Evolutionary conservation across 2,329 filamentous ascomycete genomes (phyloP).

Genomic region (Coniochaeta prunicola): DNA sequence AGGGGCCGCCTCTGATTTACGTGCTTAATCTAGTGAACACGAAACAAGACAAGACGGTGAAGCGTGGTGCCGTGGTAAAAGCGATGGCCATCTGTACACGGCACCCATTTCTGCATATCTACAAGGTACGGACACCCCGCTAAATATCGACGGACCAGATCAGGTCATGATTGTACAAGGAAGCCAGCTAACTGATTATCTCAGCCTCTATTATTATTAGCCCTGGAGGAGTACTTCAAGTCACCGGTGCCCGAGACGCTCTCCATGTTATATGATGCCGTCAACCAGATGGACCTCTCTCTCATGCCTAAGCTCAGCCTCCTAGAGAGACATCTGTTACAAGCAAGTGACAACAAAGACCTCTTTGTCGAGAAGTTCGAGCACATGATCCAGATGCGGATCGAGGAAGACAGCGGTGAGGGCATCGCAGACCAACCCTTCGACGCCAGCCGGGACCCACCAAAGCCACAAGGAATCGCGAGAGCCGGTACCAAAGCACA

Average conservation of each 20-base stretch:
- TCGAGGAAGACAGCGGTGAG: slow-evolving; percentile 54
- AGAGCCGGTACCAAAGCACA: slow-evolving; percentile 57
- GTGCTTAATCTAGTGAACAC: slow-evolving; percentile 97
- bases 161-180: too few relatives aligned
- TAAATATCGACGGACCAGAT: too few relatives aligned
- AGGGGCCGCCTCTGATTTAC: slow-evolving; percentile 90
- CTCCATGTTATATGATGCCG: slow-evolving; percentile 79
- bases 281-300: slow-evolving; percentile 95
- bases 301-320: slow-evolving; percentile 80
- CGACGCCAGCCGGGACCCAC: slow-evolving; percentile 41
- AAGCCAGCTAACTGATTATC: too few relatives aligned
- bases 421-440: slow-evolving; percentile 32
- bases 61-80: slow-evolving; percentile 91
- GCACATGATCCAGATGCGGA: slow-evolving; percentile 79
- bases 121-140: slow-evolving; percentile 63
- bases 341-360: slow-evolving; percentile 89
- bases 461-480: slow-evolving; percentile 41
- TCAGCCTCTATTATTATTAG: slow-evolving; percentile 79
- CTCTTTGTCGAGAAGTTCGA: slow-evolving; percentile 98
- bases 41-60: slow-evolving; percentile 88
- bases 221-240: slow-evolving; percentile 95
- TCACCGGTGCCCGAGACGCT: slow-evolving; percentile 82
- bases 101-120: slow-evolving; percentile 96
- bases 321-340: slow-evolving; percentile 78
- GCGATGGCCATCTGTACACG: slow-evolving; percentile 98